These are phyloP conservation scores for Grosmannia clavigera DNA, from an alignment of 2,329 filamentous ascomycete genomes.

Conservation along the genomic window DNA sequence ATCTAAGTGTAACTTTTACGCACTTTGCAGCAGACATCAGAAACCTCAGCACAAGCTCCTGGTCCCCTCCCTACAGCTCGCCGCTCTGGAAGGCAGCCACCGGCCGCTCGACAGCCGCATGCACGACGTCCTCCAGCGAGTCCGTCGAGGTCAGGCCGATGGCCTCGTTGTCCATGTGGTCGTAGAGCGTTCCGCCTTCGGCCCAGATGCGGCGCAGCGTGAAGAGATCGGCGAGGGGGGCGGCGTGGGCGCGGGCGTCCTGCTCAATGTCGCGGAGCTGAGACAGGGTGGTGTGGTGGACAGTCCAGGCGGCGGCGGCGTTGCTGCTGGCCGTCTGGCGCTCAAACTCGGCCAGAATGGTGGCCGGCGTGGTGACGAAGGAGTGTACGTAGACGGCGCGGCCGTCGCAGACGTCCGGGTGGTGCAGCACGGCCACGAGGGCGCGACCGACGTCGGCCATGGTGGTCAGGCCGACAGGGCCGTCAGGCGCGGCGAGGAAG, in stretches of 20 bases:
- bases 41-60: not conserved
- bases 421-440: slow-evolving; percentile 1
- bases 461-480: slow-evolving; percentile 5
- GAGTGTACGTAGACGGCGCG: slow-evolving; percentile 6
- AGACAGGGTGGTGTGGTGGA: slow-evolving; percentile 3
- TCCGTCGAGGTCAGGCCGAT: slow-evolving; percentile 22
- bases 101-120: not conserved
- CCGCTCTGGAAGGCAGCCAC: slow-evolving; percentile 8
- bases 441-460: slow-evolving; percentile 8
- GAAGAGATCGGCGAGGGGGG: slow-evolving; percentile 5
- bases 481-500: not conserved
- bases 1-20: not conserved
- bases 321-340: slow-evolving; percentile 3
- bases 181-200: slow-evolving; percentile 38
- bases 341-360: slow-evolving; percentile 8
- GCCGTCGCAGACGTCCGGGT: slow-evolving; percentile 7
- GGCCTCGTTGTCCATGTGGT: slow-evolving; percentile 37
- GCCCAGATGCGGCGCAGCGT: slow-evolving; percentile 10
- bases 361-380: slow-evolving; percentile 3
- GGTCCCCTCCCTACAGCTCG: slow-evolving; percentile 2
- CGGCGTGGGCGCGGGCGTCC: slow-evolving; percentile 1
- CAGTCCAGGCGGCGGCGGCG: slow-evolving; percentile 2
- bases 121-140: slow-evolving; percentile 8
- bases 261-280: slow-evolving; percentile 4
- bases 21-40: not conserved